phyloP scores from a whole-genome alignment of 352 stramenopile species.

The Blastocystis sp. region DNA sequence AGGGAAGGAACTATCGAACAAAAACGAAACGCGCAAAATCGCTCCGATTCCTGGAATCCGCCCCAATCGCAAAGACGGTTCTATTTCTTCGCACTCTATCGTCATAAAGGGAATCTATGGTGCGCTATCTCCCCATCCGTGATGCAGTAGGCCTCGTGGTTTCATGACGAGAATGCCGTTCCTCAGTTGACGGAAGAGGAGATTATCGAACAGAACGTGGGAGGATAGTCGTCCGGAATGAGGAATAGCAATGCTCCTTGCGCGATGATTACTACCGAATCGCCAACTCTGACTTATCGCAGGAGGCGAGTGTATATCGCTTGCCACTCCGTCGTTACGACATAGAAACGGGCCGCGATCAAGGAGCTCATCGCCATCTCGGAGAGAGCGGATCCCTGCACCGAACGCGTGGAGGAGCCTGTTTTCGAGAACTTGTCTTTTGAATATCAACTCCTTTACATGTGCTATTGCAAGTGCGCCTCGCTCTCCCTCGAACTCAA shows the following conservation, averaged over 20 bases:
- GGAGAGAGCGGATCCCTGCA: not conserved
- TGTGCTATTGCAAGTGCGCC: conserved; percentile 28
- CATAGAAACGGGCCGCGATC: conserved; percentile 1
- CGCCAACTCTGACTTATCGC: not conserved
- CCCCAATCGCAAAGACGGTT: too few relatives aligned
- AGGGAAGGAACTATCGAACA: too few relatives aligned
- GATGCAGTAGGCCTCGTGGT: conserved; percentile 36
- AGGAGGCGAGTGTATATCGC: not conserved
- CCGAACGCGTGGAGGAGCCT: not conserved
- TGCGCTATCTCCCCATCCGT: not conserved
- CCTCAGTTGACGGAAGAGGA: conserved; percentile 22
- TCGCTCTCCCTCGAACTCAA: not conserved
- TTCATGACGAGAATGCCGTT: conserved; percentile 12
- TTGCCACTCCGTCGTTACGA: not conserved
- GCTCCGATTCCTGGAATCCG: too few relatives aligned
- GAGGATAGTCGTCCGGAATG: not conserved
- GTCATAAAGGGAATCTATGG: too few relatives aligned
- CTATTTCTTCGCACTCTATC: too few relatives aligned
- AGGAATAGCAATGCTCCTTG: not conserved
- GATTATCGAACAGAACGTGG: conserved; percentile 25
- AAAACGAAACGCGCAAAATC: too few relatives aligned
- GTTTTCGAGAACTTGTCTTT: conserved; percentile 45
- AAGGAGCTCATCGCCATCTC: not conserved
- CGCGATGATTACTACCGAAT: not conserved
- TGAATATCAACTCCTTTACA: conserved; percentile 47